phyloP scores from a whole-genome alignment of 495 filamentous ascomycete genomes.

The Podospora fimiseda region DNA sequence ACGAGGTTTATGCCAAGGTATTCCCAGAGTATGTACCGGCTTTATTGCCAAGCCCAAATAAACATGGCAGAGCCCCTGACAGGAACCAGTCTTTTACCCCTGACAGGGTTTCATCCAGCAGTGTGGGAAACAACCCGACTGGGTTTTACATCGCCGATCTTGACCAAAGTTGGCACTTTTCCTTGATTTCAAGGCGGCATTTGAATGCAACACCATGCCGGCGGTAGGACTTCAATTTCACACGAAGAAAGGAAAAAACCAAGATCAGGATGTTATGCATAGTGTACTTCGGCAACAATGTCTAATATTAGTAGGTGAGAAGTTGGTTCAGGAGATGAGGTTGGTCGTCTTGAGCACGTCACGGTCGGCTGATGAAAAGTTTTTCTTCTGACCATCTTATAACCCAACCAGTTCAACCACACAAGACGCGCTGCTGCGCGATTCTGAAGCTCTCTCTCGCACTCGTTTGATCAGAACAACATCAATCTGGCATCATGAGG shows the following conservation, averaged over 20 bases:
- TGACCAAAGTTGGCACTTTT: not conserved
- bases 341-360: too few relatives aligned
- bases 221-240: not conserved
- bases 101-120: conserved; percentile 14
- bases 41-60: conserved; percentile 14
- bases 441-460: conserved; percentile 4
- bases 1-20: conserved; percentile 25
- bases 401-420: too few relatives aligned
- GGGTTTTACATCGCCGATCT: conserved; percentile 3
- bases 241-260: too few relatives aligned
- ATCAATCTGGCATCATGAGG: conserved; percentile 23
- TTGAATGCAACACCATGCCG: conserved; percentile 15
- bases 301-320: too few relatives aligned
- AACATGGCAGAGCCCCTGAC: conserved; percentile 16
- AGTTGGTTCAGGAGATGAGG: too few relatives aligned
- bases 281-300: too few relatives aligned
- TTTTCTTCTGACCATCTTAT: too few relatives aligned
- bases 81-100: conserved; percentile 1
- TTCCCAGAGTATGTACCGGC: conserved; percentile 4
- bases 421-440: too few relatives aligned
- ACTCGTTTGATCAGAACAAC: conserved; percentile 16
- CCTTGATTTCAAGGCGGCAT: not conserved
- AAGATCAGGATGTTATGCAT: too few relatives aligned
- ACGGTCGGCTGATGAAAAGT: too few relatives aligned
- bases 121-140: conserved; percentile 12